Conservation (phyloP, 2,329 filamentous ascomycete species). For the Curvularia hawaiiensis region DNA sequence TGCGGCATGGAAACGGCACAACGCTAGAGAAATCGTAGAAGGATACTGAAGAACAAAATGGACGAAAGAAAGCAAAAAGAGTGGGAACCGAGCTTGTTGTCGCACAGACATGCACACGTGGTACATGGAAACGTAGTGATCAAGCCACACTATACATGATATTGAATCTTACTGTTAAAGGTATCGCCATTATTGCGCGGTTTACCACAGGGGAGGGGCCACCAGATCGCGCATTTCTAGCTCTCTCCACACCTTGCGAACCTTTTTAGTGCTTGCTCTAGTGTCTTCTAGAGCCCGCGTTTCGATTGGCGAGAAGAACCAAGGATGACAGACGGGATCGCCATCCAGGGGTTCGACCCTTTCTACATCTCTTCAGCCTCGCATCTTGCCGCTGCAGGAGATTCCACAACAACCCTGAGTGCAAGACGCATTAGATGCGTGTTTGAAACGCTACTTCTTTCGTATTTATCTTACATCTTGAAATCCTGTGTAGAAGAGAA, state of each 20-base stretch:
- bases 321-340: conserved; percentile 20
- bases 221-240: conserved; percentile 14
- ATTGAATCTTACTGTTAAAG: background rate
- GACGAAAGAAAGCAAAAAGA: conserved; percentile 1
- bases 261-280: conserved; percentile 4
- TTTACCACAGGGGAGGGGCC: background rate
- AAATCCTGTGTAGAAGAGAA: background rate
- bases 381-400: background rate
- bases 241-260: conserved; percentile 25
- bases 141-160: background rate
- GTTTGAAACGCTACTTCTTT: background rate
- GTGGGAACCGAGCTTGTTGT: conserved; percentile 2
- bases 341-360: conserved; percentile 15
- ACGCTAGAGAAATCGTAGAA: background rate
- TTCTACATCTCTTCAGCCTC: conserved; percentile 12
- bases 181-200: background rate
- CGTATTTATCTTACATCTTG: background rate
- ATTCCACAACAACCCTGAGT: background rate
- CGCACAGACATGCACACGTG: conserved; percentile 2
- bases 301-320: conserved; percentile 30
- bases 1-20: background rate
- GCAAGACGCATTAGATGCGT: background rate
- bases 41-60: background rate
- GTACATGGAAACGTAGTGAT: background rate
- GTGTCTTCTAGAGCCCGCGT: conserved; percentile 14